These are phyloP conservation scores for Ustilago trichophora DNA, from an alignment of 1,284 basidiomycete species.

Conservation along the genomic window DNA sequence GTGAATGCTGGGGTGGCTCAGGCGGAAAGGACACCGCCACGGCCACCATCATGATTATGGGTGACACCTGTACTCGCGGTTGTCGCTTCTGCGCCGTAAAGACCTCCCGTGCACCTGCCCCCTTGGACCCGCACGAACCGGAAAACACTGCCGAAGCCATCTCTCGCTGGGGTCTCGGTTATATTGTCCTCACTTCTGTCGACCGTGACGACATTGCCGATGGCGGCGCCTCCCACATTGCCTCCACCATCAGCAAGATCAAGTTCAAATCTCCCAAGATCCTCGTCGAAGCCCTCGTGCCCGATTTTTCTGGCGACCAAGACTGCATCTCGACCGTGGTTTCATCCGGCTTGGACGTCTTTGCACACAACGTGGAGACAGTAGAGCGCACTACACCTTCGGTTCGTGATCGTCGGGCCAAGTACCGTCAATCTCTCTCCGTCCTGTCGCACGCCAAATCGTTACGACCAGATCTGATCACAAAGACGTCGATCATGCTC, in stretches of 20 bases:
- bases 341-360: conserved; percentile 92
- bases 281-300: conserved; percentile 94
- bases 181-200: conserved; percentile 96
- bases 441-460: conserved; percentile 77
- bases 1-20: conserved; percentile 95
- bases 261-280: conserved; percentile 94
- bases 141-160: conserved; percentile 99
- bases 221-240: conserved; percentile 92
- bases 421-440: conserved; percentile 85
- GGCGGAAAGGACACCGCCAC: conserved; percentile 84
- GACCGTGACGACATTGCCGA: conserved; percentile 95
- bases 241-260: conserved; percentile 90
- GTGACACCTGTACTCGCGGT: conserved; percentile 97
- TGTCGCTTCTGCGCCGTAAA: conserved; percentile 98
- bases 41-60: conserved; percentile 95
- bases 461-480: conserved; percentile 80
- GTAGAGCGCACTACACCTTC: conserved; percentile 90
- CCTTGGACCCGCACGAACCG: conserved; percentile 94
- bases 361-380: conserved; percentile 97
- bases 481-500: conserved; percentile 99
- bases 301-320: conserved; percentile 86
- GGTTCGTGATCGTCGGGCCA: conserved; percentile 92
- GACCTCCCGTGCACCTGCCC: conserved; percentile 85
- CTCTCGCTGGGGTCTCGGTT: conserved; percentile 95
- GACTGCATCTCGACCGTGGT: conserved; percentile 84